Base-by-base conservation (phyloP, 1,139 yeast genomes). In the Pichia sp. region DNA sequence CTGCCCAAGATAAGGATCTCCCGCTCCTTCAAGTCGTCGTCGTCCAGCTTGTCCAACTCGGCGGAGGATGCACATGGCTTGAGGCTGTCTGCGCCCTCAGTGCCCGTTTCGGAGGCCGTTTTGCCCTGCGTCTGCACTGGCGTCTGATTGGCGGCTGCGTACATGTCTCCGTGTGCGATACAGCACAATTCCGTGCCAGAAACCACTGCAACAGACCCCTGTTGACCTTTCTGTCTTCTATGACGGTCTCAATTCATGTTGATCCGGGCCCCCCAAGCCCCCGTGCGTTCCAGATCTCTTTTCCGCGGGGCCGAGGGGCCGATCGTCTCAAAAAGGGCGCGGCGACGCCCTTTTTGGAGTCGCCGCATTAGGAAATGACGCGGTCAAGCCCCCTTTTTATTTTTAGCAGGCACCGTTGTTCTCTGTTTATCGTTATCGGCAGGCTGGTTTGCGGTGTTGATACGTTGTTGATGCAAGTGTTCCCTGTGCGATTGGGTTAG, bases 1-100 rank as follows among this genome's bases (percentile, higher is more conserved):
- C 63, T 43, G 29, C 50, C 57, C 16, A 64, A 44, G 26, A 57
- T 53, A 10, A 58, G 42, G 23, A 64, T 61, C 10, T 55, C 57
- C 8, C 58, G 53, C 50, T 62, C 66, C 29, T 49, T 56, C 6
- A 46, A 45, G 29, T 59, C 58, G 46, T 59, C 62, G 23, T 52
- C 50, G 29, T 52, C 51, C 5, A 45, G 34, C 3, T 44, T 16
- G 11, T 44, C 30, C 30, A 53, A 38, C 13, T 38, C 48, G 1
- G 48, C 41, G 8, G 53, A 47, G 32, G 47, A 45, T 36, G 50
- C 41, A 15, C 32, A 40, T 23, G 47, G 50, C 40, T 16, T 8
- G 40, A 36, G 11, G 30, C 40, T n/a, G 16, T 36, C 41, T n/a
- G 13, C 16, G 26, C 26, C 26, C 26, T 23, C 26, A 23, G 26